These are phyloP conservation scores for Termitomyces sp. DNA, from an alignment of 768 basidiomycete species.

Conservation along the genomic window DNA sequence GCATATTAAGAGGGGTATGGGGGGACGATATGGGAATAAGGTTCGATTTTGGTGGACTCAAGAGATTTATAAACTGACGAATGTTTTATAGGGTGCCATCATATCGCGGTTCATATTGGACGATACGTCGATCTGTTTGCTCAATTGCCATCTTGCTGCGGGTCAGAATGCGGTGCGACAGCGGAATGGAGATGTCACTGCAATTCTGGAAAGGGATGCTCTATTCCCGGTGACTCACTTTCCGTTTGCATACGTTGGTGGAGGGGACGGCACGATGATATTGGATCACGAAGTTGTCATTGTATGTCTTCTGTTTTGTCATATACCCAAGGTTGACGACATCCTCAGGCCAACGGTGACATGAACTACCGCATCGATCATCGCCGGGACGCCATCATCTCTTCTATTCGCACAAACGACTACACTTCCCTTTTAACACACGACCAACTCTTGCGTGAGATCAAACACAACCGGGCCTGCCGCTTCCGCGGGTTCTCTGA, in stretches of 20 bases:
- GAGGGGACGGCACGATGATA: conserved; percentile 90
- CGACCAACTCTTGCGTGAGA: conserved; percentile 89
- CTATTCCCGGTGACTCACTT: conserved; percentile 58
- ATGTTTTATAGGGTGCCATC: conserved; percentile 67
- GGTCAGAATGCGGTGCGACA: conserved; percentile 80
- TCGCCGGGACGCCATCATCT: conserved; percentile 76
- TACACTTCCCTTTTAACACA: conserved; percentile 57
- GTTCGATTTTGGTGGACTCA: conserved; percentile 30
- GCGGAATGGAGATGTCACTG: conserved; percentile 83
- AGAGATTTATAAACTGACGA: conserved; percentile 2
- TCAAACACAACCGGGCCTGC: conserved; percentile 83
- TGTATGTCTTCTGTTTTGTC: conserved; percentile 37
- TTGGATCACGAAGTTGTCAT: conserved; percentile 95
- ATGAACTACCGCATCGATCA: conserved; percentile 98
- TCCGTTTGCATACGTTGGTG: conserved; percentile 70
- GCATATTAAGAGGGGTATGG: conserved; percentile 88
- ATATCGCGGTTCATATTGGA: conserved; percentile 86
- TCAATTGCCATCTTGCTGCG: conserved; percentile 97
- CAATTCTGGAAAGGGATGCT: conserved; percentile 77
- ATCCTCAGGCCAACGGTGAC: conserved; percentile 75
- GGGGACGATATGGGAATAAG: conserved; percentile 94
- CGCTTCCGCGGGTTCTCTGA: conserved; percentile 82
- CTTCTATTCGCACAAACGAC: conserved; percentile 65
- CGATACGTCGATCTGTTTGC: conserved; percentile 89
- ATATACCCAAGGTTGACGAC: not conserved